These are phyloP conservation scores for Cucumis melo DNA, from an alignment of 306 rosid species.

Conservation along the genomic window DNA sequence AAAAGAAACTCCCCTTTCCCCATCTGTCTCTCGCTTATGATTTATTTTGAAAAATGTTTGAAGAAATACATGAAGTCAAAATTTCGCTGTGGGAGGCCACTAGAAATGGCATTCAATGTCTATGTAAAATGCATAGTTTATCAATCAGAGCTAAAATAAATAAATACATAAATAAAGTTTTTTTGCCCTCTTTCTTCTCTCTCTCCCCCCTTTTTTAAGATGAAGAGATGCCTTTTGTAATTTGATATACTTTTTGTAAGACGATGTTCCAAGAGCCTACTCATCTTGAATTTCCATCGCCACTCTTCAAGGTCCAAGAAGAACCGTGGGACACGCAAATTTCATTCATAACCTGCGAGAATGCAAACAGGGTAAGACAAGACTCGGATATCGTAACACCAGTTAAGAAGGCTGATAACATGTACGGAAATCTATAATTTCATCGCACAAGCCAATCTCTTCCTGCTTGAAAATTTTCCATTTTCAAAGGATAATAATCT, in stretches of 20 bases:
- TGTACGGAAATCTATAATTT: too few species aligned
- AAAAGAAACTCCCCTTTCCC: not conserved
- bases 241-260: not conserved
- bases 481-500: not conserved
- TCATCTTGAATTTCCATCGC: constrained; percentile 38
- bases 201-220: not conserved
- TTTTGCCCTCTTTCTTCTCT: not conserved
- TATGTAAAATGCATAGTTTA: not conserved
- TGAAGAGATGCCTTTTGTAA: not conserved
- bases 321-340: constrained; percentile 59
- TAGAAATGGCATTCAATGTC: not conserved
- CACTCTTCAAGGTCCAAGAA: constrained; percentile 53
- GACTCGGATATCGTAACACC: not conserved
- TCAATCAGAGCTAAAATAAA: not conserved
- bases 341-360: constrained; percentile 58
- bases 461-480: too few species aligned
- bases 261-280: not conserved
- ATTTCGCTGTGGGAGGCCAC: not conserved
- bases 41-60: not conserved
- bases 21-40: not conserved
- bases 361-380: not conserved
- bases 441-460: not conserved
- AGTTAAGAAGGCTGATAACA: not conserved
- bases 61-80: not conserved
- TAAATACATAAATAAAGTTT: too few species aligned